These are phyloP conservation scores for Furcasterigmium sp. DNA, from an alignment of 2,329 filamentous ascomycete species.

Conservation along the genomic window DNA sequence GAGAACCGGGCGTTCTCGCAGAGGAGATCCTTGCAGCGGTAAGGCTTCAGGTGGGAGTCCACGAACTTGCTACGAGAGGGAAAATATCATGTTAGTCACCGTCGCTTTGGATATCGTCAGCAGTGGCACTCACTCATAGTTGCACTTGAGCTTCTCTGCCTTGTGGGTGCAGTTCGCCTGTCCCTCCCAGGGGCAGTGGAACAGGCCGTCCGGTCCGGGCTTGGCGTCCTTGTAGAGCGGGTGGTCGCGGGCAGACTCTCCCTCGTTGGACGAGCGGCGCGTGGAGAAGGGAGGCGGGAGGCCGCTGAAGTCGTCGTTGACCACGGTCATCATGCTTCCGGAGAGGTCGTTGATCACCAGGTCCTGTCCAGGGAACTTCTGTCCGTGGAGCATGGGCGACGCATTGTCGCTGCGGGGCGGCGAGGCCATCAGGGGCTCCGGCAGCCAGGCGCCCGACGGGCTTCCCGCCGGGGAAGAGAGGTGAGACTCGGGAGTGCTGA, in stretches of 20 bases:
- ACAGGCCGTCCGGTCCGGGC: conserved; percentile 69
- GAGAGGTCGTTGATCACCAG: conserved; percentile 14
- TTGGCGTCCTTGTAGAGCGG: conserved; percentile 64
- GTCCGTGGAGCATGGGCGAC: conserved; percentile 42
- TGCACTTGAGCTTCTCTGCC: conserved; percentile 95
- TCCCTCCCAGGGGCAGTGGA: conserved; percentile 86
- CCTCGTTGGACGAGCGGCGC: conserved; percentile 45
- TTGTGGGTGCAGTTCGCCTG: conserved; percentile 74
- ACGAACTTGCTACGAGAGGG: conserved; percentile 73
- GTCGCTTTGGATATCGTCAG: too few relatives aligned
- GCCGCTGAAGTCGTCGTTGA: conserved; percentile 31
- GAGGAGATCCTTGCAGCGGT: conserved; percentile 80
- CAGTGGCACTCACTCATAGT: conserved; percentile 84
- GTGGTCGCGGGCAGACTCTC: conserved; percentile 59
- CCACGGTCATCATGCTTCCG: conserved; percentile 18
- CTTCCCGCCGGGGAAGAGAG: conserved; percentile 9
- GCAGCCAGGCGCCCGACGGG: conserved; percentile 17
- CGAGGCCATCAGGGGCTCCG: conserved; percentile 31
- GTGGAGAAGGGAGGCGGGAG: conserved; percentile 32
- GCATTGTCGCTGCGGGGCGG: conserved; percentile 41
- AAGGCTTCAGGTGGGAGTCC: conserved; percentile 94
- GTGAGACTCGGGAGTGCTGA: conserved; percentile 15
- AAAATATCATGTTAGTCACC: conserved; percentile 20
- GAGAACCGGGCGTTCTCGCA: conserved; percentile 89
- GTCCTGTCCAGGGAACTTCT: conserved; percentile 25